phyloP scores from a whole-genome alignment of 169 alveolate species.

The Besnoitia besnoiti region DNA sequence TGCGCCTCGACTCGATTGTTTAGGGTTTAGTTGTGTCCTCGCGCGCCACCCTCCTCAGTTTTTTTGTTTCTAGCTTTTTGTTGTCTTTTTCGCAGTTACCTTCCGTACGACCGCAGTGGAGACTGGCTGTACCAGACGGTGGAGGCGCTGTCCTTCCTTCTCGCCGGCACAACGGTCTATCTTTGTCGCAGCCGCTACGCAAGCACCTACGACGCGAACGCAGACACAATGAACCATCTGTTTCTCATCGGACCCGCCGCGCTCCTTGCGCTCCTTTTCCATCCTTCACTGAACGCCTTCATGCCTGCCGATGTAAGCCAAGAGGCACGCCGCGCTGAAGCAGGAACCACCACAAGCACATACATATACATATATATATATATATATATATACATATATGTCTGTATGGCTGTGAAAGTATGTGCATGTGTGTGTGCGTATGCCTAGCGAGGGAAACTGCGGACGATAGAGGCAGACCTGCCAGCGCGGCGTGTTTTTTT shows the following conservation, averaged over 20 bases:
- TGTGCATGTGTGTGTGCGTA: background rate
- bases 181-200: conserved; percentile 82
- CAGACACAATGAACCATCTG: conserved; percentile 83
- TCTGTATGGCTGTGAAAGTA: background rate
- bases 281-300: conserved; percentile 91
- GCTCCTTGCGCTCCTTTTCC: conserved; percentile 87
- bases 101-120: conserved; percentile 94
- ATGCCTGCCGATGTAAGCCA: conserved; percentile 84
- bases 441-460: background rate
- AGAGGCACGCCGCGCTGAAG: background rate
- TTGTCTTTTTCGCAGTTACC: conserved; percentile 72
- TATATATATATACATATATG: too few relatives aligned
- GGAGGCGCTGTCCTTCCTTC: conserved; percentile 85
- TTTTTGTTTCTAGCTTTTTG: background rate
- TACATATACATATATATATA: too few relatives aligned
- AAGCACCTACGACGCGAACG: conserved; percentile 83
- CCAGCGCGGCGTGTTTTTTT: background rate
- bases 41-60: too few relatives aligned
- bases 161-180: conserved; percentile 85
- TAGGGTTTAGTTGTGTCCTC: too few relatives aligned
- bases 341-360: background rate
- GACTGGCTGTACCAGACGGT: conserved; percentile 93
- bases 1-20: too few relatives aligned
- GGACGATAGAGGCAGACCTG: background rate
- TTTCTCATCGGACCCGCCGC: conserved; percentile 84